These are phyloP conservation scores for Heterobasidion parviporum DNA, from an alignment of 1,284 basidiomycete species.

Conservation along the genomic window DNA sequence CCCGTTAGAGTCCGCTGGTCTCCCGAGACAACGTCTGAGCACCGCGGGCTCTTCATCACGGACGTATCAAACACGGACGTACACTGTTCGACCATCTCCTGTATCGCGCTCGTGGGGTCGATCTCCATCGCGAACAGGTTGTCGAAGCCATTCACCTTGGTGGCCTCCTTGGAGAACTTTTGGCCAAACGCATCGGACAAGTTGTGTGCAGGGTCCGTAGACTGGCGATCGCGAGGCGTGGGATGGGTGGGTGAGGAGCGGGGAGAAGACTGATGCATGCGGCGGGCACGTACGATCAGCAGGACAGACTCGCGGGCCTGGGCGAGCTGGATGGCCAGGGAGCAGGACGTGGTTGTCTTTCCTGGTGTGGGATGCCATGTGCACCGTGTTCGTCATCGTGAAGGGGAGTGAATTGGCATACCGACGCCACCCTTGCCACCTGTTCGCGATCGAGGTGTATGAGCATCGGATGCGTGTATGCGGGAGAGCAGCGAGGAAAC, in stretches of 20 bases:
- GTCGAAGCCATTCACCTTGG: constrained; percentile 96
- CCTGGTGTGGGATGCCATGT: constrained; percentile 35
- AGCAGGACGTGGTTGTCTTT: constrained; percentile 94
- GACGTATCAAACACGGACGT: constrained; percentile 20
- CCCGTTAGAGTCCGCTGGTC: constrained; percentile 78
- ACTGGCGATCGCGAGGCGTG: constrained; percentile 38
- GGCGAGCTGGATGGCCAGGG: constrained; percentile 90
- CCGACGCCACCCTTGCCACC: constrained; percentile 94
- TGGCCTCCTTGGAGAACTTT: constrained; percentile 99
- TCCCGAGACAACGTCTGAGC: background rate
- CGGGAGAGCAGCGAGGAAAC: constrained; percentile 23
- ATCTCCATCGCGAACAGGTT: constrained; percentile 99
- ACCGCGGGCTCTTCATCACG: background rate
- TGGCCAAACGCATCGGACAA: constrained; percentile 98
- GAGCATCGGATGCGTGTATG: background rate
- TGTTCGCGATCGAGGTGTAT: constrained; percentile 22
- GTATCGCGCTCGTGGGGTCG: constrained; percentile 92
- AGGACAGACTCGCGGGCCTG: constrained; percentile 84
- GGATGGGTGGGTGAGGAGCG: background rate
- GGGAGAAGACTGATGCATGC: background rate
- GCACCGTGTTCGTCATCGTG: background rate
- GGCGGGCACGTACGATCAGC: constrained; percentile 68
- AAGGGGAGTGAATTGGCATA: constrained; percentile 31
- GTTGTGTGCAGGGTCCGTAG: constrained; percentile 98
- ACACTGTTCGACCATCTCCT: constrained; percentile 99